Evolutionary conservation across 2,329 filamentous ascomycete species (phyloP), one percentile per base, ranked within the genome.

Genomic region (Tricladium varicosporioides): DNA sequence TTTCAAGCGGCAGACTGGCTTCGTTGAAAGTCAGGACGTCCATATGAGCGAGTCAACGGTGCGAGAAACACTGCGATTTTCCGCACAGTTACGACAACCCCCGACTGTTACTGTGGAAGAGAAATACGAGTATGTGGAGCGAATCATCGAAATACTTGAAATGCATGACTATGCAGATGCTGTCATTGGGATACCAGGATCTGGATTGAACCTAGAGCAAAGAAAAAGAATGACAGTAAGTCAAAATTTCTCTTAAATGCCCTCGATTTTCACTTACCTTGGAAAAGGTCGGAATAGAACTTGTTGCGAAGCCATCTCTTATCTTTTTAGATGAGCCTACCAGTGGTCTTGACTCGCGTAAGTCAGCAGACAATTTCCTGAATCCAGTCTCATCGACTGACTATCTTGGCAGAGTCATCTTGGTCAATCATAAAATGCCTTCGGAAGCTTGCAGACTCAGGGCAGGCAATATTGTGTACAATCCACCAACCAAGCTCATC

Each of bases 401-500:
- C n/a, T 13, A 13, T n/a, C n/a, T n/a, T 10, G 15, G 7, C 19
- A 68, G 91, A 96, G 72, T 95, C 91, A 1, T 92, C 91, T 1
- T 96, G 90, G 89, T 88, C 90, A 62, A 95, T 96, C 69, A 79
- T 91, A 43, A 86, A 91, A 71, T 81, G 96, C 15, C 81, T 96
- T 42, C 88, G 94, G 74, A 96, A 93, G 74, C 80, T 96, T 45
- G 91, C 91, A 67, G 88, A 92, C 73, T 87, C 85, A 61, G 92
- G 92, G 14, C 90, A 93, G 71, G 92, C 92, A 48, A 89, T 96
- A 72, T 84, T 96, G n/a, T 96, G 91, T 75, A 96, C 92, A 0
- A 96, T 96, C 59, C 92, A 97, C 70, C 92, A 97, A 72, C 92
- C 92, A 8, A 94, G 89, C 14, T 91, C 91, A 31, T 91, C 94